A percentile compares a stretch with the other conserved stretches of the same genome.
phyloP scores from a whole-genome alignment of 2,329 filamentous ascomycete genomes.

The Coniochaeta prunicola region DNA sequence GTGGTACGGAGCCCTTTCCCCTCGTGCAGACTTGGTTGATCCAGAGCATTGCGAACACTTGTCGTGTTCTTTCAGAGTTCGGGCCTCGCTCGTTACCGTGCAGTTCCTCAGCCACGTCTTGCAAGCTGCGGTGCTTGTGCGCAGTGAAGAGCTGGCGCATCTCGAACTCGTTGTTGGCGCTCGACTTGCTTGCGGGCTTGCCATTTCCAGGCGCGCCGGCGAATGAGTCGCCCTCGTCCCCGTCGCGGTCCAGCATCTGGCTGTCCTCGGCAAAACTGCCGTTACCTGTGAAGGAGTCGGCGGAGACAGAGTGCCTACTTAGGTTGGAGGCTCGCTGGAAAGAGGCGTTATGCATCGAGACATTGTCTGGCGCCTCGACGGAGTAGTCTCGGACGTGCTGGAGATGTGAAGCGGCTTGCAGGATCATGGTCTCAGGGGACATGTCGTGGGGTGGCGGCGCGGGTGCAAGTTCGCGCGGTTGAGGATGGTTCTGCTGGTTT shows the following conservation, averaged over 20 bases:
- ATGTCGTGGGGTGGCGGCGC: conserved; percentile 33
- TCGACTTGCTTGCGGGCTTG: conserved; percentile 56
- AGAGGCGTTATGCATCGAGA: conserved; percentile 34
- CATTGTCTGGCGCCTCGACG: conserved; percentile 42
- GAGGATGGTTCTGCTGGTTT: conserved; percentile 28
- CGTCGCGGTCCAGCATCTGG: conserved; percentile 54
- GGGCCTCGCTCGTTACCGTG: conserved; percentile 74
- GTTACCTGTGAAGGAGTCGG: conserved; percentile 44
- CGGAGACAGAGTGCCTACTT: conserved; percentile 39
- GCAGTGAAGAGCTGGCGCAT: conserved; percentile 67
- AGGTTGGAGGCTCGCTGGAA: conserved; percentile 32
- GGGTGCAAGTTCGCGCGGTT: conserved; percentile 32
- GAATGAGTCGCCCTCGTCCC: conserved; percentile 49
- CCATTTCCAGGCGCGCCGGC: conserved; percentile 29
- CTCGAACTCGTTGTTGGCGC: conserved; percentile 73
- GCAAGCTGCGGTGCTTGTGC: conserved; percentile 60
- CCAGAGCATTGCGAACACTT: conserved; percentile 87
- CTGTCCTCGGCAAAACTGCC: conserved; percentile 52
- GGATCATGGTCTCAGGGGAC: conserved; percentile 51
- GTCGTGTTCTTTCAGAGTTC: conserved; percentile 74
- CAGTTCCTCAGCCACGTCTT: conserved; percentile 68
- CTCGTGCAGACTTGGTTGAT: conserved; percentile 65
- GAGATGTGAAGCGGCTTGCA: conserved; percentile 50
- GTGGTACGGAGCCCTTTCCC: conserved; percentile 78
- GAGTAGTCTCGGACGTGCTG: conserved; percentile 40